Conservation (phyloP, 495 filamentous ascomycete species). For the Penicillium soppii region DNA sequence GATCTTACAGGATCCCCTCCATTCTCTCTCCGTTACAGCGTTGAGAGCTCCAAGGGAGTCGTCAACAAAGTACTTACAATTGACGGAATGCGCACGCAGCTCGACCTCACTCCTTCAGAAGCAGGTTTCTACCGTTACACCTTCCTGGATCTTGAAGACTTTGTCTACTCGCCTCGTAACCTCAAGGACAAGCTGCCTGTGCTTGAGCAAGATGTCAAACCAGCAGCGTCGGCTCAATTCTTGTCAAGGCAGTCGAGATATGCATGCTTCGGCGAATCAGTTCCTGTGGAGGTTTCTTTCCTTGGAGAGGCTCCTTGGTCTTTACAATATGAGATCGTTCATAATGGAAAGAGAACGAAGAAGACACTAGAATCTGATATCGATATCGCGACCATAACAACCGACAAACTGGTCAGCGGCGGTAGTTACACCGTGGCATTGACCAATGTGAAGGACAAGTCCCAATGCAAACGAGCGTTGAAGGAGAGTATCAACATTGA, state of each 20-base stretch:
- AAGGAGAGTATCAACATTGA: conserved; percentile 79
- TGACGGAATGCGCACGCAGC: conserved; percentile 67
- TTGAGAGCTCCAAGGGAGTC: conserved; percentile 58
- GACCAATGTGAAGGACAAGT: conserved; percentile 79
- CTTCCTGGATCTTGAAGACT: conserved; percentile 77
- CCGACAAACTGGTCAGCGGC: conserved; percentile 67
- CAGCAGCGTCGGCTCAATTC: conserved; percentile 79
- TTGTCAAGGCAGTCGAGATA: conserved; percentile 50
- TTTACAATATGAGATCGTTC: conserved; percentile 92
- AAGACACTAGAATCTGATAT: conserved; percentile 61
- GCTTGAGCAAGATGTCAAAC: conserved; percentile 88
- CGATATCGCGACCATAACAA: conserved; percentile 65
- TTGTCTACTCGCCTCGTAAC: conserved; percentile 61
- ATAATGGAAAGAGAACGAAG: conserved; percentile 78
- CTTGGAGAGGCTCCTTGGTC: conserved; percentile 81
- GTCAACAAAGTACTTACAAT: conserved; percentile 53
- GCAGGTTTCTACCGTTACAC: conserved; percentile 86
- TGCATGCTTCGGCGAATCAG: conserved; percentile 79
- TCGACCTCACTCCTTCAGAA: conserved; percentile 76
- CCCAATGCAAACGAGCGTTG: conserved; percentile 78
- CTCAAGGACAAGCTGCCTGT: conserved; percentile 54
- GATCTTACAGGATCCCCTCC: conserved; percentile 89
- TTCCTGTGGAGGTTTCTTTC: conserved; percentile 69
- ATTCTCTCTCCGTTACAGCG: conserved; percentile 72
- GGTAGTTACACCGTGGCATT: conserved; percentile 86